These are phyloP conservation scores for Coniferiporia sulphurascens DNA, from an alignment of 1,284 basidiomycete genomes.

Conservation along the genomic window DNA sequence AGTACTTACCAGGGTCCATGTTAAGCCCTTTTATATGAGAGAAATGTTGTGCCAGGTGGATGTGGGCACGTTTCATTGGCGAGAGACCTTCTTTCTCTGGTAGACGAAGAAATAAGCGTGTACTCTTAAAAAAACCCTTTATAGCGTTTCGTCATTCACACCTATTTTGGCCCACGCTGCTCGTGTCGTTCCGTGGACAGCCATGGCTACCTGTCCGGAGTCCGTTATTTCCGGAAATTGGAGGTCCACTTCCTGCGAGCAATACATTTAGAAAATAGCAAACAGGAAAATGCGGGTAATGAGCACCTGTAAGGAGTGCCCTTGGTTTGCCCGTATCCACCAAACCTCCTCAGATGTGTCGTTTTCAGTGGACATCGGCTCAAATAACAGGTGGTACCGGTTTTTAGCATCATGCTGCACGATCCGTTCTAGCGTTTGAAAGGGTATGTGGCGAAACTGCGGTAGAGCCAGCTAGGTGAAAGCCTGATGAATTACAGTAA, in stretches of 20 bases:
- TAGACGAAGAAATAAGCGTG: slow-evolving; percentile 4
- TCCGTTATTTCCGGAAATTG: slow-evolving; percentile 62
- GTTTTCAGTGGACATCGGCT: slow-evolving; percentile 30
- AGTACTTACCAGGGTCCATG: slow-evolving; percentile 63
- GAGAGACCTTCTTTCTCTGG: slow-evolving; percentile 68
- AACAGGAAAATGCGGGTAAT: not conserved
- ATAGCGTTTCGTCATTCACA: slow-evolving; percentile 29
- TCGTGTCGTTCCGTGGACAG: slow-evolving; percentile 73
- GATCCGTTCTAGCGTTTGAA: slow-evolving; percentile 60
- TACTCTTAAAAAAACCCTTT: not conserved
- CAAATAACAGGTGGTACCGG: slow-evolving; percentile 67
- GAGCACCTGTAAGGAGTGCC: slow-evolving; percentile 77
- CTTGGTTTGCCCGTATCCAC: slow-evolving; percentile 94
- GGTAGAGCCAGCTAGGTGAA: slow-evolving; percentile 44
- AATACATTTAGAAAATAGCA: not conserved
- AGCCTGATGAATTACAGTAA: not conserved
- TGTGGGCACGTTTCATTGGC: slow-evolving; percentile 84
- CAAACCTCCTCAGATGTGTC: slow-evolving; percentile 40
- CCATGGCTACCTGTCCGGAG: slow-evolving; percentile 62
- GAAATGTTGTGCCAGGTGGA: slow-evolving; percentile 80
- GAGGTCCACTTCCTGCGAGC: slow-evolving; percentile 53
- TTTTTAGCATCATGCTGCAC: slow-evolving; percentile 76
- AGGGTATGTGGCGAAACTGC: slow-evolving; percentile 48
- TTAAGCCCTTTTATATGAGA: slow-evolving; percentile 39
- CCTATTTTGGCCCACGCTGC: slow-evolving; percentile 71